These are phyloP conservation scores for Fusarium dimerum DNA, from an alignment of 2,329 filamentous ascomycete genomes.

Conservation along the genomic window DNA sequence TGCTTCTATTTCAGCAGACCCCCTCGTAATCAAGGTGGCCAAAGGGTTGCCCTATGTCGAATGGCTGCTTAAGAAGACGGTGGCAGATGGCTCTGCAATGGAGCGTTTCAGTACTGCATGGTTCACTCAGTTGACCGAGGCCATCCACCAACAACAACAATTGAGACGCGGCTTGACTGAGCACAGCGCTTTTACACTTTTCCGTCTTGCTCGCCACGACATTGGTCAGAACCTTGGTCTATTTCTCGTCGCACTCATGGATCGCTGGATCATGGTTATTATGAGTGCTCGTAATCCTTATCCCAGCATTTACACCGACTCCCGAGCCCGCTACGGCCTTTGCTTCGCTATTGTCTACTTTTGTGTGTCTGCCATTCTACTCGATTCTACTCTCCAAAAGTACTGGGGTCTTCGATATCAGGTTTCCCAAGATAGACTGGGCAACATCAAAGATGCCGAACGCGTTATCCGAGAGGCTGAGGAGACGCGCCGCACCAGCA, in stretches of 20 bases:
- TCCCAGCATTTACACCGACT: slow-evolving; percentile 17
- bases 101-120: slow-evolving; percentile 16
- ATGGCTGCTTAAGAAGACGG: slow-evolving; percentile 19
- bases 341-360: slow-evolving; percentile 21
- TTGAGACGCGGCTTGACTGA: slow-evolving; percentile 17
- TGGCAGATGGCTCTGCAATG: neutral
- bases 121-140: slow-evolving; percentile 18
- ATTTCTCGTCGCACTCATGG: slow-evolving; percentile 19
- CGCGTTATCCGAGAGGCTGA: slow-evolving; percentile 6
- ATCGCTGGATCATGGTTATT: slow-evolving; percentile 22
- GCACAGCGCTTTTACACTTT: slow-evolving; percentile 15
- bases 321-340: slow-evolving; percentile 14
- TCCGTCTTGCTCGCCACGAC: slow-evolving; percentile 16
- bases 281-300: slow-evolving; percentile 19
- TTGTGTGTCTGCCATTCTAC: slow-evolving; percentile 15
- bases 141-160: slow-evolving; percentile 11
- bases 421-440: slow-evolving; percentile 11
- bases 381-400: slow-evolving; percentile 16
- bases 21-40: slow-evolving; percentile 8
- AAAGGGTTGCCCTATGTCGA: slow-evolving; percentile 16
- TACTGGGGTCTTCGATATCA: slow-evolving; percentile 17
- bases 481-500: slow-evolving; percentile 8
- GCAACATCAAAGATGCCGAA: slow-evolving; percentile 8
- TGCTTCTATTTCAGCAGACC: neutral
- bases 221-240: slow-evolving; percentile 19